Conservation (phyloP, 140 eudicot species). For the Senecio squalidus region DNA sequence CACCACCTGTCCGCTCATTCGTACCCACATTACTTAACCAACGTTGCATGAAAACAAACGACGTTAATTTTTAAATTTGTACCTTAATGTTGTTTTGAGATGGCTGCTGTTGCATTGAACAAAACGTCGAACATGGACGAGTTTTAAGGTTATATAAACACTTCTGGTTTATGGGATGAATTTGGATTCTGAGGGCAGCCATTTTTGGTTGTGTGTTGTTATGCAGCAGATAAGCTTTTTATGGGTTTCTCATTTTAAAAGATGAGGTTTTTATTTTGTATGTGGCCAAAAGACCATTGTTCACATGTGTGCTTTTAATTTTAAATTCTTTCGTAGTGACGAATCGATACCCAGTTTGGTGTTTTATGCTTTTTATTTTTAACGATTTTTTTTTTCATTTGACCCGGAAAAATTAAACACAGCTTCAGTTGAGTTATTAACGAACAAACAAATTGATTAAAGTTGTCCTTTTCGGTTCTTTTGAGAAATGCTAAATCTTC, state of each 20-base stretch:
- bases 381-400: too few relatives aligned
- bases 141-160: conserved; percentile 12
- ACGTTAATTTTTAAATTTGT: not conserved
- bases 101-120: conserved; percentile 58
- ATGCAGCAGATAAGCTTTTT: conserved; percentile 2
- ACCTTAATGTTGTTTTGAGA: conserved; percentile 78
- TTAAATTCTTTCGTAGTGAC: too few relatives aligned
- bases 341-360: too few relatives aligned
- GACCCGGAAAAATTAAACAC: too few relatives aligned
- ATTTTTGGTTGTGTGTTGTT: conserved; percentile 31
- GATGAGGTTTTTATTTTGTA: conserved; percentile 24
- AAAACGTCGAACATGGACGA: conserved; percentile 31
- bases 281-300: too few relatives aligned
- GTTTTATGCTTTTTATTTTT: too few relatives aligned
- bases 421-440: too few relatives aligned
- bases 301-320: too few relatives aligned
- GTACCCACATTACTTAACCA: too few relatives aligned
- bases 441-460: too few relatives aligned
- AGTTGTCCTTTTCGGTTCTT: too few relatives aligned
- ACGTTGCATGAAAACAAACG: not conserved
- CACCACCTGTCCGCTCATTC: conserved; percentile 58
- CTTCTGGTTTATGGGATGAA: conserved; percentile 23
- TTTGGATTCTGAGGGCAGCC: conserved; percentile 58
- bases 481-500: too few relatives aligned
- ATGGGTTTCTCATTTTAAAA: conserved; percentile 1